phyloP scores from a whole-genome alignment of 306 rosid genomes.

The Acacia confusa region DNA sequence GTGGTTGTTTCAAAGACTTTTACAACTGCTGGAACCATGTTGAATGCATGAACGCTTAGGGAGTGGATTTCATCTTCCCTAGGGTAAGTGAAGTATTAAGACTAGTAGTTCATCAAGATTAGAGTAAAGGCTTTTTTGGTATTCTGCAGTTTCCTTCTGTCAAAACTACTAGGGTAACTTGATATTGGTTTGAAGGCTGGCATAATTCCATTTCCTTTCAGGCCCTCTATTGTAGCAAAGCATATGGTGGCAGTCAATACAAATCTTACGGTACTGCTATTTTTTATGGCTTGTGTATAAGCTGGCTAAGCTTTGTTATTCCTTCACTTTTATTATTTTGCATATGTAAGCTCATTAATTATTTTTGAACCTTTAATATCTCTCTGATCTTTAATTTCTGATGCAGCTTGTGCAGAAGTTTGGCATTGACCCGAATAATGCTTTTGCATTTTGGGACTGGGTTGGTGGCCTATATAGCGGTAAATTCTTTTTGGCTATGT shows the following conservation, averaged over 20 bases:
- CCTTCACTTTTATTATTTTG: not conserved
- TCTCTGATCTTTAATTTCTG: slow-evolving; percentile 30
- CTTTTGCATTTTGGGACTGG: slow-evolving; percentile 99
- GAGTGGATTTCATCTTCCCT: slow-evolving; percentile 88
- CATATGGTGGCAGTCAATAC: slow-evolving; percentile 99
- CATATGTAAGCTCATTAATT: slow-evolving; percentile 1
- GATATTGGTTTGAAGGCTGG: slow-evolving; percentile 22
- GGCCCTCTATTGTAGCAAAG: slow-evolving; percentile 89
- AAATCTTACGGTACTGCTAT: slow-evolving; percentile 65
- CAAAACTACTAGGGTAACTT: not conserved
- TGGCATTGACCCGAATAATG: slow-evolving; percentile 96
- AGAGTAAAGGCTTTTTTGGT: slow-evolving; percentile 8
- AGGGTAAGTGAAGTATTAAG: slow-evolving; percentile 59
- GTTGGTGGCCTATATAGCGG: slow-evolving; percentile 99
- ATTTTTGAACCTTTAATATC: not conserved
- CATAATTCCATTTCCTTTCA: slow-evolving; percentile 37
- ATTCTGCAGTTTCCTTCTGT: slow-evolving; percentile 16
- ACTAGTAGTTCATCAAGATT: slow-evolving; percentile 14
- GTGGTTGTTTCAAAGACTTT: slow-evolving; percentile 97
- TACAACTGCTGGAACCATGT: slow-evolving; percentile 96
- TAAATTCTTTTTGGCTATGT: slow-evolving; percentile 24
- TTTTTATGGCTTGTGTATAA: slow-evolving; percentile 17
- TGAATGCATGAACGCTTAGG: slow-evolving; percentile 92
- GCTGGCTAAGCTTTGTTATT: slow-evolving; percentile 25
- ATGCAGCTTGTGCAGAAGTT: slow-evolving; percentile 92